These are phyloP conservation scores for Vigna trinervia DNA, from an alignment of 306 rosid genomes.

Conservation along the genomic window DNA sequence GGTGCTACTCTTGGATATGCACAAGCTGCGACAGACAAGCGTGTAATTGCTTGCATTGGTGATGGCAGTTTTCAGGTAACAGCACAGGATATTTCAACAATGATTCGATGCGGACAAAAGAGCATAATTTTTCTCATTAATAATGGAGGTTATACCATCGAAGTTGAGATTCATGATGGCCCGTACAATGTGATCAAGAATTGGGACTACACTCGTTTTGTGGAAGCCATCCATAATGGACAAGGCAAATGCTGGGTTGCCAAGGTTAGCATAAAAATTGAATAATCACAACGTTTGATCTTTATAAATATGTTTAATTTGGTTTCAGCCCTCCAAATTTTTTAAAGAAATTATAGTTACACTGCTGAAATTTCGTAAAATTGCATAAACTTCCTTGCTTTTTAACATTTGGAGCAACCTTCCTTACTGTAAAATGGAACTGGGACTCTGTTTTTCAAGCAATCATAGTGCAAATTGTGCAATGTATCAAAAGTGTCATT, in stretches of 20 bases:
- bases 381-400: too few relatives aligned
- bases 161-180: conserved; percentile 96
- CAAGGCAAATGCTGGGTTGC: conserved; percentile 91
- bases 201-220: conserved; percentile 85
- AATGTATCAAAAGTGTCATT: too few relatives aligned
- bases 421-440: too few relatives aligned
- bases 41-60: conserved; percentile 84
- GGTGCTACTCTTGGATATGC: conserved; percentile 96
- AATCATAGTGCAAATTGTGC: too few relatives aligned
- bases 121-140: conserved; percentile 84
- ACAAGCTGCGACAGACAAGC: conserved; percentile 78
- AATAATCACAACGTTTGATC: neutral
- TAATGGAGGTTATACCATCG: conserved; percentile 89
- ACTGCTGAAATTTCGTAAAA: too few relatives aligned
- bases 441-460: too few relatives aligned
- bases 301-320: neutral
- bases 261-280: conserved; percentile 62
- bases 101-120: conserved; percentile 78
- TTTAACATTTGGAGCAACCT: too few relatives aligned
- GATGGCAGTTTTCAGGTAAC: conserved; percentile 99
- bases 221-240: conserved; percentile 84
- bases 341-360: neutral
- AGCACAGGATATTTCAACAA: conserved; percentile 90
- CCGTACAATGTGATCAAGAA: conserved; percentile 94
- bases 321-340: neutral